Evolutionary conservation across 148 eudicot genomes (phyloP).

Genomic region (Heliosperma pusillum): DNA sequence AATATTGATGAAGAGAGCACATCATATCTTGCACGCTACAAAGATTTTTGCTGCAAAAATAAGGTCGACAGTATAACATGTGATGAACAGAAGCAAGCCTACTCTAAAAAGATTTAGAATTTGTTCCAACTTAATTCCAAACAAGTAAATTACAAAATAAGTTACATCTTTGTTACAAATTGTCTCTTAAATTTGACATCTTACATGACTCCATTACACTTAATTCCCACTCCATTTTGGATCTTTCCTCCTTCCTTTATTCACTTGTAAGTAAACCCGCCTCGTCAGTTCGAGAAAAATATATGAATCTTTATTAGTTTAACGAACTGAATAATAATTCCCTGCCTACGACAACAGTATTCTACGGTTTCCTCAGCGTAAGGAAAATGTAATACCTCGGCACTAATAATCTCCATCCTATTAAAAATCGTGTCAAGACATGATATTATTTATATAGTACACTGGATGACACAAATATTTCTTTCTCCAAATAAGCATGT

Average conservation of each 20-base stretch:
- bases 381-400: neutral
- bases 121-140: slow-evolving; percentile 21
- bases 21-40: neutral
- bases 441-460: neutral
- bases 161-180: slow-evolving; percentile 11
- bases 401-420: neutral
- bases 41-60: neutral
- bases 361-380: neutral
- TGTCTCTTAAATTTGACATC: neutral
- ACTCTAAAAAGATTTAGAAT: neutral
- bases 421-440: neutral
- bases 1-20: slow-evolving; percentile 22
- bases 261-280: neutral
- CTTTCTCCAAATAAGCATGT: neutral
- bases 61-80: slow-evolving; percentile 1
- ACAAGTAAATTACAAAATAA: slow-evolving; percentile 23
- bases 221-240: neutral
- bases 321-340: too few relatives aligned
- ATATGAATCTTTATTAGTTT: too few relatives aligned
- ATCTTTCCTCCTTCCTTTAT: neutral
- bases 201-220: neutral
- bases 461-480: neutral
- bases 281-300: neutral
- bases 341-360: neutral
- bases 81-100: neutral